Evolutionary conservation across 768 basidiomycete genomes (phyloP).

Genomic region (Pleurotus citrinopileatus): DNA sequence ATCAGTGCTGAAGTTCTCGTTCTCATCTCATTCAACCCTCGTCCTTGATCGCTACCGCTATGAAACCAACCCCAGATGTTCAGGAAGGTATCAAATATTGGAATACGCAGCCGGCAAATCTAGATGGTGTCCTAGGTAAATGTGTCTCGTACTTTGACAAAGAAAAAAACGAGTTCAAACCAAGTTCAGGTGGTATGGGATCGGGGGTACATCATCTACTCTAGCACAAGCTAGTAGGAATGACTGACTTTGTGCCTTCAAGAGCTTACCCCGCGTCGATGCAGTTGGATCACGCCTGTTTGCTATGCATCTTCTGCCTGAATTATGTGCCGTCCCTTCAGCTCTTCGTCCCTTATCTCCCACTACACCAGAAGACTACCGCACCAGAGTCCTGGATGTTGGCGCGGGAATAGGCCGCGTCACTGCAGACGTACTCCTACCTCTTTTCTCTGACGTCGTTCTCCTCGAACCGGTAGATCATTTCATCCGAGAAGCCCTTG

Average conservation of each 20-base stretch:
- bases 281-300: slow-evolving; percentile 88
- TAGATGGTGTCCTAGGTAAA: slow-evolving; percentile 83
- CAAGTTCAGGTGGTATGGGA: slow-evolving; percentile 39
- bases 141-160: no score
- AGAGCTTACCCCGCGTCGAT: slow-evolving; percentile 90
- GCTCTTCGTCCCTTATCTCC: slow-evolving; percentile 53
- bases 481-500: slow-evolving; percentile 74
- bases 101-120: slow-evolving; percentile 74
- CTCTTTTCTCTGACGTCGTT: slow-evolving; percentile 82
- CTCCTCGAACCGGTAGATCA: slow-evolving; percentile 84
- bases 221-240: background rate
- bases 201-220: slow-evolving; percentile 43
- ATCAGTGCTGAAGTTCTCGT: background rate
- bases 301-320: slow-evolving; percentile 76
- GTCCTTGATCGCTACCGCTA: slow-evolving; percentile 6
- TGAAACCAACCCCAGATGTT: slow-evolving; percentile 50
- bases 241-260: slow-evolving; percentile 8
- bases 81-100: slow-evolving; percentile 85
- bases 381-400: slow-evolving; percentile 82
- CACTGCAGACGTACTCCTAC: slow-evolving; percentile 84
- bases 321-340: slow-evolving; percentile 74
- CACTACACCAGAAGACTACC: slow-evolving; percentile 18
- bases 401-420: slow-evolving; percentile 95
- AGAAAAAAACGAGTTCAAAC: no score
- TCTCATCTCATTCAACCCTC: slow-evolving; percentile 9